These are phyloP conservation scores for Agaricus blazei DNA, from an alignment of 768 basidiomycete genomes.

Conservation along the genomic window DNA sequence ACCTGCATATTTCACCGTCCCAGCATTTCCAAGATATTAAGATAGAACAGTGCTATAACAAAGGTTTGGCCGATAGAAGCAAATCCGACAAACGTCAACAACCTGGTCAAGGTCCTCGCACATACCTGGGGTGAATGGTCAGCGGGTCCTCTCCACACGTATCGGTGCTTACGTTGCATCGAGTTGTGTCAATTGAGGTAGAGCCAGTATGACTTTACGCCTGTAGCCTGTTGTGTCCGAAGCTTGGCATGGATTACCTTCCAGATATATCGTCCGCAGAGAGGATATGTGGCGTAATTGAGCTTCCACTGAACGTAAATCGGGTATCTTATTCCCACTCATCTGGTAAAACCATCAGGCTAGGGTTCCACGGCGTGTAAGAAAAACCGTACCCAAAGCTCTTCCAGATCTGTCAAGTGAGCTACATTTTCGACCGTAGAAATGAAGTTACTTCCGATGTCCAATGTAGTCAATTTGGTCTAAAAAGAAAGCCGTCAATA, in stretches of 20 bases:
- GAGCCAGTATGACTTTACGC: conserved; percentile 81
- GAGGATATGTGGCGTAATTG: conserved; percentile 57
- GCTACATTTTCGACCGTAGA: conserved; percentile 74
- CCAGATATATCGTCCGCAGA: conserved; percentile 88
- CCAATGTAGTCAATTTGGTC: conserved; percentile 76
- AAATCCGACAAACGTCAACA: no score
- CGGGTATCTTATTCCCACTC: conserved; percentile 80
- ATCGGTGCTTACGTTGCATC: conserved; percentile 81
- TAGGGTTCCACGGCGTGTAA: background rate
- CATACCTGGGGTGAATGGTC: background rate
- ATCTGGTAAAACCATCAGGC: conserved; percentile 43
- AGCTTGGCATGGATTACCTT: conserved; percentile 89
- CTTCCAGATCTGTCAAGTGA: conserved; percentile 74
- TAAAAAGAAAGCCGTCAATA: conserved; percentile 15
- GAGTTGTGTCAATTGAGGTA: conserved; percentile 89
- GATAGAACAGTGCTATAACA: background rate
- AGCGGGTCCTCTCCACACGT: background rate
- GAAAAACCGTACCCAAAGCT: conserved; percentile 76
- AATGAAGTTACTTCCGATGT: conserved; percentile 84
- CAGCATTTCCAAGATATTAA: no score
- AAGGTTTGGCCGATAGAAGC: background rate
- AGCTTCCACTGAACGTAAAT: conserved; percentile 59
- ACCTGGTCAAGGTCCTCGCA: conserved; percentile 1
- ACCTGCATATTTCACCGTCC: no score
- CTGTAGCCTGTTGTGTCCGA: conserved; percentile 75